These are phyloP conservation scores for Cyberlindnera xylosilytica DNA, from an alignment of 805 yeast species.

Conservation along the genomic window DNA sequence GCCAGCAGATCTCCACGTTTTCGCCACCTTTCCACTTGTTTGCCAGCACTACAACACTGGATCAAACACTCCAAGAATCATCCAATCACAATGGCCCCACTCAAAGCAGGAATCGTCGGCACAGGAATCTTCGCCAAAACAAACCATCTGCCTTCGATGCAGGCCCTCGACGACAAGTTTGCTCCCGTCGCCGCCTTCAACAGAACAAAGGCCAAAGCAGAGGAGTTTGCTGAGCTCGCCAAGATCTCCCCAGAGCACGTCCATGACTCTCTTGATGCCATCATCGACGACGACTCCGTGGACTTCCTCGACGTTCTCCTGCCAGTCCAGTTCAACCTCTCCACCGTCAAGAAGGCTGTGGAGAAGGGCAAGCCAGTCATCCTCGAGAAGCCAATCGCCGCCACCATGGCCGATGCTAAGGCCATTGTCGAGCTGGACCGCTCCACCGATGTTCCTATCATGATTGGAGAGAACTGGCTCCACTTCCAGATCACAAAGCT, in stretches of 20 bases:
- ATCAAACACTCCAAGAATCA: neutral
- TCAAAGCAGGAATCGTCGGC: conserved; percentile 47
- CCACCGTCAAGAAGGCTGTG: conserved; percentile 66
- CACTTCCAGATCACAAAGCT: conserved; percentile 57
- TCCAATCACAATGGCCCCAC: neutral
- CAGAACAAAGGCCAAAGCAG: conserved; percentile 83
- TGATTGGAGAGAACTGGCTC: conserved; percentile 84
- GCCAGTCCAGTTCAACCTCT: conserved; percentile 81
- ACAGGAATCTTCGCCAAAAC: conserved; percentile 89
- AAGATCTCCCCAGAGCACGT: conserved; percentile 41
- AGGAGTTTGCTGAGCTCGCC: conserved; percentile 66
- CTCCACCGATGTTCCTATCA: conserved; percentile 61
- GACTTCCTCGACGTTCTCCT: conserved; percentile 81
- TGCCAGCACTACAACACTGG: too few species aligned
- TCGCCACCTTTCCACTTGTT: too few species aligned
- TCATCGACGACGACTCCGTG: conserved; percentile 61
- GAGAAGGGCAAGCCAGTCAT: conserved; percentile 73
- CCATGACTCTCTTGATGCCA: conserved; percentile 27
- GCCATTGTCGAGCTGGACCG: conserved; percentile 70
- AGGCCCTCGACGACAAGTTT: conserved; percentile 47
- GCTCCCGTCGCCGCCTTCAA: conserved; percentile 71
- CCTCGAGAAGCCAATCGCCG: conserved; percentile 92
- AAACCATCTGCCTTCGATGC: conserved; percentile 73
- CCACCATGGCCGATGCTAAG: conserved; percentile 73
- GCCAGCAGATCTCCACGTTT: too few species aligned